Base-by-base conservation (phyloP, 768 basidiomycete species). In the Boletus barrowsii region DNA sequence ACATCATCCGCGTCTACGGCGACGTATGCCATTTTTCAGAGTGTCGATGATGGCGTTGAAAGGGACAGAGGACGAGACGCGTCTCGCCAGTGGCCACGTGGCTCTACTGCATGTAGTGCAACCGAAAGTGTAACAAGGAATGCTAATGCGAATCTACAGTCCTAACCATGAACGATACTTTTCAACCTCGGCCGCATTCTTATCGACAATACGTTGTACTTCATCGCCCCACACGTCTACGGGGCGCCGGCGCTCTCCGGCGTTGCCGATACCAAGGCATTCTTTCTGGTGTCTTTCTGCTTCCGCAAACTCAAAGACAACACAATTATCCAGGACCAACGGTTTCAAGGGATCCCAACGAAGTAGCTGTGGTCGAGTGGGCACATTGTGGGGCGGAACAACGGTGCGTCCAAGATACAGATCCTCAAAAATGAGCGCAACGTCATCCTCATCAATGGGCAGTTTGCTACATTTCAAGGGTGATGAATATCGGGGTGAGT, bases 361-460 rank as follows among this genome's bases (percentile, higher is more conserved):
- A 22, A 90, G 79, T 3, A 95, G 75, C 2, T 83, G 80, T 0
- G 96, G 90, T 43, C 85, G 79, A 9, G 81, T 70, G 18, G 90
- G 85, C 10, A 94, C 81, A 15, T 80, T 76, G 52, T 89, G 81
- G 0, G 95, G 95, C 5, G 93, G 92, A 20, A 92, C 71, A 15
- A 84, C 75, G 4, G 88, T 88, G 29, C 93, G 83, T 5, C 88
- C 87, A 17, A 89, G 82, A 66, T 89, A 76, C 26, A 98, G 68
- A 62, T 98, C 96, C 60, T 98, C 96, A 62, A 92, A 93, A 49
- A 98, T 71, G 37, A 93, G 76, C 0, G 81, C 82, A 30, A 91
- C 81, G 57, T 98, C 96, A 48, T 90, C 87, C 63, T 90, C 88
- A 60, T 86, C 84, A 51, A 97, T 81, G 0, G 90, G 83, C 26